phyloP scores from a whole-genome alignment of 2,329 filamentous ascomycete species.

The Simplicillium sp. region DNA sequence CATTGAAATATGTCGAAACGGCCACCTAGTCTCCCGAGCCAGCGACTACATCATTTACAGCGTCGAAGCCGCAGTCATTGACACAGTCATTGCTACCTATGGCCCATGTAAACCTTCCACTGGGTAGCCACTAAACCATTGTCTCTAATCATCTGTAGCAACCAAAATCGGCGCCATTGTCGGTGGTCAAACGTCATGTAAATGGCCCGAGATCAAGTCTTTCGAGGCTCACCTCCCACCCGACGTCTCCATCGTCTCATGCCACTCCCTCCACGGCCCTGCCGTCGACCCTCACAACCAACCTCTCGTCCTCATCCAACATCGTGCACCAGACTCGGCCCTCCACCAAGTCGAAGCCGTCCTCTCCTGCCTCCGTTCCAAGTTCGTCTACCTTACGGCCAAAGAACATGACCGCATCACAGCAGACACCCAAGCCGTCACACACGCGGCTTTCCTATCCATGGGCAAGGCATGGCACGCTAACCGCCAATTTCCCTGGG shows the following conservation, averaged over 20 bases:
- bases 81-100: constrained; percentile 76
- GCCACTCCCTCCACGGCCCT: constrained; percentile 92
- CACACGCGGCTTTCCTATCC: constrained; percentile 89
- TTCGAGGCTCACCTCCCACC: constrained; percentile 81
- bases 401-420: constrained; percentile 92
- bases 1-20: constrained; percentile 86
- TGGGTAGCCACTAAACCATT: constrained; percentile 5
- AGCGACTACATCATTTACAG: constrained; percentile 99
- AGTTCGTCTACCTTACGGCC: constrained; percentile 79
- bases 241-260: constrained; percentile 90
- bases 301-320: constrained; percentile 87
- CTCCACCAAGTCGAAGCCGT: constrained; percentile 73
- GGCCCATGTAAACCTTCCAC: constrained; percentile 64
- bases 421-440: constrained; percentile 95
- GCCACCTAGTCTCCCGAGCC: constrained; percentile 86
- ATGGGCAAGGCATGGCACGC: constrained; percentile 99
- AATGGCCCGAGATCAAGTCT: constrained; percentile 88
- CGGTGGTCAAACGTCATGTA: constrained; percentile 95
- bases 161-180: constrained; percentile 94
- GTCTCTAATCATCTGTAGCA: constrained; percentile 39
- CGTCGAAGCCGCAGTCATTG: constrained; percentile 88
- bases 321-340: constrained; percentile 70
- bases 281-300: constrained; percentile 82
- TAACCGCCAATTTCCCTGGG: constrained; percentile 94
- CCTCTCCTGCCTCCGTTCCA: constrained; percentile 74